Evolutionary conservation across 768 basidiomycete species (phyloP).

Genomic region (Lactarius sanguifluus): DNA sequence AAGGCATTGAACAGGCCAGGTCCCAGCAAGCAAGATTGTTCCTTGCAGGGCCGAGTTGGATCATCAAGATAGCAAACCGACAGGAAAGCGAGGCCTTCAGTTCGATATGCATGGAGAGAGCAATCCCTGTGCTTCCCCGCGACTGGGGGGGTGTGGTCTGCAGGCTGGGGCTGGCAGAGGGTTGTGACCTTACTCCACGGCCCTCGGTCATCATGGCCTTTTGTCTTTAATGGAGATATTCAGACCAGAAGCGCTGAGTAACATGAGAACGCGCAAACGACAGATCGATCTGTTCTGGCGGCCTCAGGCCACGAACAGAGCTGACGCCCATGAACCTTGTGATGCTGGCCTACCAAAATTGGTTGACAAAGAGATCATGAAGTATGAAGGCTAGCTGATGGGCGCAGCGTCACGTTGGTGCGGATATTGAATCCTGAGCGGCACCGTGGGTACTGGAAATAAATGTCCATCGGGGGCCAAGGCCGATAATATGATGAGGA

Average conservation of each 20-base stretch:
- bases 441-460: constrained; percentile 20
- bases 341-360: constrained; percentile 16
- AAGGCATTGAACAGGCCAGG: neutral
- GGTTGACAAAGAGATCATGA: constrained; percentile 11
- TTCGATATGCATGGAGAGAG: neutral
- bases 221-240: constrained; percentile 23
- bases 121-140: neutral
- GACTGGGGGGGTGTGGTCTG: neutral
- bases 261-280: constrained; percentile 12
- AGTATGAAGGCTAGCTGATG: constrained; percentile 24
- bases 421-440: constrained; percentile 14
- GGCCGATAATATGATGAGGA: neutral
- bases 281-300: constrained; percentile 16
- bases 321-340: constrained; percentile 12
- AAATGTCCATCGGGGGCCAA: constrained; percentile 1
- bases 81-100: neutral
- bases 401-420: constrained; percentile 24
- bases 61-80: neutral
- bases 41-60: neutral
- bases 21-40: constrained; percentile 1
- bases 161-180: neutral
- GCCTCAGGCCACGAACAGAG: constrained; percentile 17
- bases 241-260: constrained; percentile 4
- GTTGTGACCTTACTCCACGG: constrained; percentile 4
- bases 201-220: constrained; percentile 4